Base-by-base conservation (phyloP, 352 stramenopile species). In the Phytopythium aichiense region DNA sequence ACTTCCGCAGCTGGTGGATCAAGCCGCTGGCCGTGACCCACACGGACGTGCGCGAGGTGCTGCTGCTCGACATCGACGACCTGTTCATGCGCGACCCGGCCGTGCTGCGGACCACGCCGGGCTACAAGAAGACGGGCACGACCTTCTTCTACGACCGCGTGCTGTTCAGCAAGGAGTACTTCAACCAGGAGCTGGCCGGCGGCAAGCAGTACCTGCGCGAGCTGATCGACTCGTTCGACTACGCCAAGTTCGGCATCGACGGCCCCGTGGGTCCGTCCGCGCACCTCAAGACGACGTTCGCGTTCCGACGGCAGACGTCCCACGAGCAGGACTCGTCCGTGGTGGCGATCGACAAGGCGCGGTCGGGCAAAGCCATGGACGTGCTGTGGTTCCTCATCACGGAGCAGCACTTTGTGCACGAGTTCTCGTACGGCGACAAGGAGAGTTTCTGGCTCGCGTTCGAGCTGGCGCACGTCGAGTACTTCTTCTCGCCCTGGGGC, bases 1-100 rank as follows among this genome's bases (percentile, higher is more conserved):
- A 79, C 12, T 88, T 86, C 59, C 67, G 78, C 25, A 87, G 75
- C 56, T 87, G 77, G 65, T 89, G 77, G 79, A 75, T 89, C 63
- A 89, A 89, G 53, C 79, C 79, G 1, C 61, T 88, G 0, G 79
- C 74, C n/a, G 57, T 88, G 50, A 73, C 74, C 58, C 77, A 85
- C 51, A 87, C 79, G 0, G 66, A 75, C 31, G 63, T 87, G 9
- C 65, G 64, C 7, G 68, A 88, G 46, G 65, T 82, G 16, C 53
- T 88, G 16, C 56, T 88, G 16, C 38, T 89, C 38, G 79, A 89
- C 38, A 64, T 81, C 1, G 79, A 86, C 52, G 75, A 76, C n/a
- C 71, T 89, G 35, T 69, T 79, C n/a, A 63, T 86, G 58, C 61
- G 57, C 6, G 68, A 89, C 51, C 77, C 79, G 3, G 68, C 77